Conservation (phyloP, 2,329 filamentous ascomycete species). For the Sarocladium brachiariae region DNA sequence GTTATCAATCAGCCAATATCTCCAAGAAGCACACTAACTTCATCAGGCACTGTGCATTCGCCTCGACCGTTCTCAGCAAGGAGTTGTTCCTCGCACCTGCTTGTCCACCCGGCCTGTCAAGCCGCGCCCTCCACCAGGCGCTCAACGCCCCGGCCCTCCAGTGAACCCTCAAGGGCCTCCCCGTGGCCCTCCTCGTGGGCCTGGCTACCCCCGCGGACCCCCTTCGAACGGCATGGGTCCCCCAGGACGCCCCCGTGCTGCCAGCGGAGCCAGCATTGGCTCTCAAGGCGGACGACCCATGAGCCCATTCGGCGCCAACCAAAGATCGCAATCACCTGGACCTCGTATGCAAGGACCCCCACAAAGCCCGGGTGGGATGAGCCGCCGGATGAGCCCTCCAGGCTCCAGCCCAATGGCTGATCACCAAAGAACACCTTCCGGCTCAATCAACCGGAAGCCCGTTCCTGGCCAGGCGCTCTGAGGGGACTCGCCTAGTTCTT, state of each 20-base stretch:
- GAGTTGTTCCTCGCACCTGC: slow-evolving; percentile 89
- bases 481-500: too few relatives aligned
- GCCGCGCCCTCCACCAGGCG: slow-evolving; percentile 56
- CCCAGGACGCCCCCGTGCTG: slow-evolving; percentile 15
- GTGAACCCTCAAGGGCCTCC: slow-evolving; percentile 32
- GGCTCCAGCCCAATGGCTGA: slow-evolving; percentile 26
- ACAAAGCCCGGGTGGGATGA: slow-evolving; percentile 35
- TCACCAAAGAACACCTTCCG: slow-evolving; percentile 28
- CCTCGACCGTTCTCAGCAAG: slow-evolving; percentile 84
- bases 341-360: slow-evolving; percentile 20
- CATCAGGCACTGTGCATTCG: slow-evolving; percentile 78
- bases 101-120: slow-evolving; percentile 88
- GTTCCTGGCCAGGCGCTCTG: slow-evolving; percentile 37
- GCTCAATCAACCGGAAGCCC: slow-evolving; percentile 5
- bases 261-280: slow-evolving; percentile 29
- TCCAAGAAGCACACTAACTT: slow-evolving; percentile 21
- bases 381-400: slow-evolving; percentile 35
- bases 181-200: slow-evolving; percentile 11
- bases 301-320: slow-evolving; percentile 16
- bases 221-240: slow-evolving; percentile 16
- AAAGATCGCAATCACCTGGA: background rate
- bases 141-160: slow-evolving; percentile 44
- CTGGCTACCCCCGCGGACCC: slow-evolving; percentile 14
- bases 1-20: slow-evolving; percentile 26
- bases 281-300: slow-evolving; percentile 33